Evolutionary conservation across 345 rosid species (phyloP).

Genomic region (Leavenworthia alabamica): DNA sequence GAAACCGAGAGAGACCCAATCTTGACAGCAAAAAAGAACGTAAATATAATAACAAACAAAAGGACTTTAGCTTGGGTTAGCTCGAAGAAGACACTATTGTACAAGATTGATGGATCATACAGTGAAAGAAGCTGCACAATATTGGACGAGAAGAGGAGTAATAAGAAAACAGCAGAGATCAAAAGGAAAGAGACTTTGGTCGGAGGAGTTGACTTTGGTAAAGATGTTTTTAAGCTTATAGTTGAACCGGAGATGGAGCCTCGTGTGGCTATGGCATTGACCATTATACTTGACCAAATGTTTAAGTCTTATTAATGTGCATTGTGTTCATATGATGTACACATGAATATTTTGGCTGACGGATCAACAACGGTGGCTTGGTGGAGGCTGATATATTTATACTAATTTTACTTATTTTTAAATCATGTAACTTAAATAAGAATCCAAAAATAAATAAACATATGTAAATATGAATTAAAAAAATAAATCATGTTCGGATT

Average conservation of each 20-base stretch:
- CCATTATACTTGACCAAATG: conserved; percentile 89
- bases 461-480: too few relatives aligned
- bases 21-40: conserved; percentile 49
- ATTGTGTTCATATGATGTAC: too few relatives aligned
- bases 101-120: conserved; percentile 79
- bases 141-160: conserved; percentile 44
- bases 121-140: conserved; percentile 55
- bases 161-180: conserved; percentile 53
- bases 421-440: too few relatives aligned
- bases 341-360: too few relatives aligned
- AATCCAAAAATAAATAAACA: too few relatives aligned
- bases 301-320: conserved; percentile 49
- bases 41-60: conserved; percentile 35
- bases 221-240: conserved; percentile 64
- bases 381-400: too few relatives aligned
- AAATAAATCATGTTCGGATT: too few relatives aligned
- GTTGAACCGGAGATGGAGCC: conserved; percentile 57
- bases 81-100: conserved; percentile 24
- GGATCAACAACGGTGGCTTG: too few relatives aligned
- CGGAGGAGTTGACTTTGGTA: conserved; percentile 60
- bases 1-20: conserved; percentile 52
- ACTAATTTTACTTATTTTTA: too few relatives aligned
- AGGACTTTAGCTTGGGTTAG: conserved; percentile 56
- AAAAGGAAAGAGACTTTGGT: conserved; percentile 54
- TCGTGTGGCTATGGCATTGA: conserved; percentile 68